These are phyloP conservation scores for Annona squamosa DNA, from an alignment of 164 flowering plant genomes.

Conservation along the genomic window DNA sequence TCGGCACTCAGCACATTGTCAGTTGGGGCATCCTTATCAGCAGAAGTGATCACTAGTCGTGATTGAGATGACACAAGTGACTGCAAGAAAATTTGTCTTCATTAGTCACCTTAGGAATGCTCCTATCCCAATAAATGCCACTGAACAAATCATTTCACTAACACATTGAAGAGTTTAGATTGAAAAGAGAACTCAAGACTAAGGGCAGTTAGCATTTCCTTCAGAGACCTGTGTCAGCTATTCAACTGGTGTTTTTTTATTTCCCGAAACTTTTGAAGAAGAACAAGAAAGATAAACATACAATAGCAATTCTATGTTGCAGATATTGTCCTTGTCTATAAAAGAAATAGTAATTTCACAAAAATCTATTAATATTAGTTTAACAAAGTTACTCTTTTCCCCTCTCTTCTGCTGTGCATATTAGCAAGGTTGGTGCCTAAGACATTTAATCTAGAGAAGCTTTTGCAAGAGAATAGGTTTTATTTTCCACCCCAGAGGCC, in stretches of 20 bases:
- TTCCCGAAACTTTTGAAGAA: not conserved
- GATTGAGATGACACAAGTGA: constrained; percentile 79
- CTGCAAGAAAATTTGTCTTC: constrained; percentile 34
- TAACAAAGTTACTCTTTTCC: no score
- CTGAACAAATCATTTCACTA: not conserved
- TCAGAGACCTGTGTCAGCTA: not conserved
- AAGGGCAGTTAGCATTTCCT: not conserved
- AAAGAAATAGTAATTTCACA: no score
- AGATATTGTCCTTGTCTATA: no score
- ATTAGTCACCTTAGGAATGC: not conserved
- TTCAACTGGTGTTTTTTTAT: not conserved
- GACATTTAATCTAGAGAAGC: no score
- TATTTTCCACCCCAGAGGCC: no score
- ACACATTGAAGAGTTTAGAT: not conserved
- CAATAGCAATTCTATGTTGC: no score
- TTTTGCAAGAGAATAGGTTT: no score
- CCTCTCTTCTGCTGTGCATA: no score
- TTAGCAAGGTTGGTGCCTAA: no score
- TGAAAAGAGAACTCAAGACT: not conserved
- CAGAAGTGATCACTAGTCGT: constrained; percentile 66
- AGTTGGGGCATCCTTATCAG: constrained; percentile 40
- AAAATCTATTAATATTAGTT: no score
- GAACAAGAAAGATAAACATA: not conserved
- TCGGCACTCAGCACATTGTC: constrained; percentile 61
- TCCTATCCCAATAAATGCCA: not conserved